Conservation (phyloP, 345 rosid species). For the Citrus inodora region DNA sequence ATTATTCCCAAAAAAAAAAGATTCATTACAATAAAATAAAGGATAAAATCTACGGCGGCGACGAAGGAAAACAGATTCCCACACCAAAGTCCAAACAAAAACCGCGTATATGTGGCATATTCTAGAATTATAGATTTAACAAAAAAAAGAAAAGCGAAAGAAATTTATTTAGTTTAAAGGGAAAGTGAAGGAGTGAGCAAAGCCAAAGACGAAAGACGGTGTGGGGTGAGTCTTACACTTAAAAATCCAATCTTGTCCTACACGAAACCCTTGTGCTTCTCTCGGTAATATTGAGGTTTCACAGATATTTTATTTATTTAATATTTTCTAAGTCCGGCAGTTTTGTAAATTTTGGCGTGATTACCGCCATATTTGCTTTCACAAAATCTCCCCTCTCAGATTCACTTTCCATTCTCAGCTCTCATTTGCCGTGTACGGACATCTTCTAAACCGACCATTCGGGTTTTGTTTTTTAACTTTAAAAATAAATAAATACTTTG, state of each 20-base stretch:
- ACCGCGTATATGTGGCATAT: neutral
- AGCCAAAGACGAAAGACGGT: neutral
- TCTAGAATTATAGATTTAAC: neutral
- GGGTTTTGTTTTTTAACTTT: neutral
- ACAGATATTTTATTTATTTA: too few species aligned
- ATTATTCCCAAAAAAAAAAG: too few species aligned
- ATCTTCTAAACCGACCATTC: too few species aligned
- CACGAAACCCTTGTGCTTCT: neutral
- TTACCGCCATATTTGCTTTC: conserved; percentile 21
- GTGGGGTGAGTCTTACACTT: neutral
- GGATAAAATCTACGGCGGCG: neutral
- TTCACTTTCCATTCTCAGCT: conserved; percentile 3
- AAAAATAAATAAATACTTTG: neutral
- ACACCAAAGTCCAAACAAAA: neutral
- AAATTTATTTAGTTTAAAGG: too few species aligned
- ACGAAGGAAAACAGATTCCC: neutral
- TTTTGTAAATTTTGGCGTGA: conserved; percentile 16
- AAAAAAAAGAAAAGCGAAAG: too few species aligned
- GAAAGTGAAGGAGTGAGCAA: neutral
- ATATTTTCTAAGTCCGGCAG: neutral
- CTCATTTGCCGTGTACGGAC: conserved; percentile 9
- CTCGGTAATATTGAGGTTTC: conserved; percentile 7
- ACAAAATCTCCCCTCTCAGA: neutral
- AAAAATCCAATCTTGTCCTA: conserved; percentile 5
- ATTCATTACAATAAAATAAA: too few species aligned